phyloP scores from a whole-genome alignment of 106 monocot genomes.

The Apostasia ramifera region DNA sequence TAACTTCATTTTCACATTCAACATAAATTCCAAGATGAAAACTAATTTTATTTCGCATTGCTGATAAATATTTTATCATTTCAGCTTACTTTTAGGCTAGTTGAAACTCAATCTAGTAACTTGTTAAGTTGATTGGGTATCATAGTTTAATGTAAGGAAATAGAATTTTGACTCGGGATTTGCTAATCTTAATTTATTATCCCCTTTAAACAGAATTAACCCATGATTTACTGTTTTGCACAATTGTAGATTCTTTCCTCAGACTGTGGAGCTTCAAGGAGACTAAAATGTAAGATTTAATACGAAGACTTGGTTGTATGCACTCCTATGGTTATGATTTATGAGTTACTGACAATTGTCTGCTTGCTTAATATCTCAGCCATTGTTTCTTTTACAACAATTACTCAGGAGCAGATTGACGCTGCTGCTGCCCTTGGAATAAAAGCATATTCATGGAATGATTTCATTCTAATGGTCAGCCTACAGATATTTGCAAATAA shows the following conservation, averaged over 20 bases:
- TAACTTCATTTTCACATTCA: too few species aligned
- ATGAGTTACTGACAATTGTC: background rate
- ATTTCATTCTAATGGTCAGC: conserved; percentile 61
- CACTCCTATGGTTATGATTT: background rate
- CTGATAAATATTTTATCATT: too few species aligned
- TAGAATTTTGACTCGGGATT: background rate
- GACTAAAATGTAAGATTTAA: conserved; percentile 50
- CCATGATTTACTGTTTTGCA: background rate
- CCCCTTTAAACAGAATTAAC: too few species aligned
- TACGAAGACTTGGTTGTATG: background rate
- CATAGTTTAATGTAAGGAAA: too few species aligned
- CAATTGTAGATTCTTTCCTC: conserved; percentile 45
- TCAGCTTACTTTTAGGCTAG: too few species aligned
- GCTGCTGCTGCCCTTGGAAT: conserved; percentile 33
- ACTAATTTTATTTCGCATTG: too few species aligned
- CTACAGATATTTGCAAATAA: too few species aligned
- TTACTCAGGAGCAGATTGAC: conserved; percentile 33
- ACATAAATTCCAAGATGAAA: too few species aligned
- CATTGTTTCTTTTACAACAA: conserved; percentile 51
- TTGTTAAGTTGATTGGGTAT: too few species aligned
- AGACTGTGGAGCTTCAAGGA: conserved; percentile 24
- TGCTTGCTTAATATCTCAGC: conserved; percentile 26
- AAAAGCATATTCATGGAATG: conserved; percentile 73
- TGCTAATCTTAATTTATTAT: too few species aligned
- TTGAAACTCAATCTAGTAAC: too few species aligned